Evolutionary conservation across 2,329 filamentous ascomycete species (phyloP).

Genomic region (Neofusicoccum sp.): DNA sequence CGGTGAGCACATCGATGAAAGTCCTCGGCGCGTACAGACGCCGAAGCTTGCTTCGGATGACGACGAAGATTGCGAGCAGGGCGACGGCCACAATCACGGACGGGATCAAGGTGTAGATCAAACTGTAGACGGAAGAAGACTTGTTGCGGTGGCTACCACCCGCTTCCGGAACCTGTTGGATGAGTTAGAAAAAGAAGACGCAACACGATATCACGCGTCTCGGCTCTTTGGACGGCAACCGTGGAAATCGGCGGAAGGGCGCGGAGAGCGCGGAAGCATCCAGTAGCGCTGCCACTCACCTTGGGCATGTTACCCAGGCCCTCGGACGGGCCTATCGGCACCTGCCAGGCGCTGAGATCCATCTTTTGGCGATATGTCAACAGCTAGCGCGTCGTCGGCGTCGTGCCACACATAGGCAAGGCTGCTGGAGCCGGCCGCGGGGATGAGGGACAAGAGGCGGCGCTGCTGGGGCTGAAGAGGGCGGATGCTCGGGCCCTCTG

Average conservation of each 20-base stretch:
- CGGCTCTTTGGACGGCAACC: not conserved
- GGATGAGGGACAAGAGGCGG: not conserved
- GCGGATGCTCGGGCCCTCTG: not conserved
- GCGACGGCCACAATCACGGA: slow-evolving; percentile 49
- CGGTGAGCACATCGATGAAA: slow-evolving; percentile 14
- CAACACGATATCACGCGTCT: too few relatives aligned
- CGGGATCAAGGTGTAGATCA: slow-evolving; percentile 54
- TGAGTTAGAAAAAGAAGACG: not conserved
- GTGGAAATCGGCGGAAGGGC: not conserved
- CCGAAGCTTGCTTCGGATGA: slow-evolving; percentile 48
- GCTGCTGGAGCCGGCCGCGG: too few relatives aligned
- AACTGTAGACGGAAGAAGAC: slow-evolving; percentile 41
- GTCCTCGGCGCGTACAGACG: slow-evolving; percentile 57
- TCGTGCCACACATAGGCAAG: not conserved
- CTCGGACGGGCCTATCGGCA: not conserved
- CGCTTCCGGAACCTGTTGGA: slow-evolving; percentile 3
- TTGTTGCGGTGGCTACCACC: slow-evolving; percentile 18
- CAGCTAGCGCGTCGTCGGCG: not conserved
- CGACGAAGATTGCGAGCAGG: slow-evolving; percentile 54
- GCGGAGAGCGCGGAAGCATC: not conserved
- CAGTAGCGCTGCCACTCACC: not conserved
- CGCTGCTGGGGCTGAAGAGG: not conserved
- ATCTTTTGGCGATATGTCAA: slow-evolving; percentile 1
- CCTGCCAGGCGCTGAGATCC: not conserved
- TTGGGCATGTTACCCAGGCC: not conserved